phyloP scores from a whole-genome alignment of 371 early-diverging fungal genomes.

The Sporodiniella umbellata region DNA sequence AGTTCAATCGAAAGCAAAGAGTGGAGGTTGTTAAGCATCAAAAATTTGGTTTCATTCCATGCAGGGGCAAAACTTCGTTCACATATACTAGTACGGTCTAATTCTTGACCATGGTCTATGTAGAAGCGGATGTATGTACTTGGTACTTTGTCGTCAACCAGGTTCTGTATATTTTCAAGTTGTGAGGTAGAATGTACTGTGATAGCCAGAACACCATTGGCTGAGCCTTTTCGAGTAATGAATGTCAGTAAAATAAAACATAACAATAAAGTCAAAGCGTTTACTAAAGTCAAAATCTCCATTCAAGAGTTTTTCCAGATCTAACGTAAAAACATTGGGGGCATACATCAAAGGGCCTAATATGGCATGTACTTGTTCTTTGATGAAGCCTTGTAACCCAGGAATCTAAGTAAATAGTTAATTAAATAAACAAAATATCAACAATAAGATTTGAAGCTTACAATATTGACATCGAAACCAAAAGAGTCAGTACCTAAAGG shows the following conservation, averaged over 20 bases:
- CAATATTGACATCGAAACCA: slow-evolving; percentile 79
- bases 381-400: slow-evolving; percentile 77
- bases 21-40: slow-evolving; percentile 56
- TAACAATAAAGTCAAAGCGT: not conserved
- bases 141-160: slow-evolving; percentile 61
- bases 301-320: slow-evolving; percentile 78
- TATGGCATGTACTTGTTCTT: slow-evolving; percentile 72
- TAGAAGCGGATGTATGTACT: slow-evolving; percentile 82
- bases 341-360: slow-evolving; percentile 81
- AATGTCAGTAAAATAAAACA: not conserved
- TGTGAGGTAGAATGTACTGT: slow-evolving; percentile 73
- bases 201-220: slow-evolving; percentile 84
- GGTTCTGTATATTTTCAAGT: slow-evolving; percentile 68
- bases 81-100: slow-evolving; percentile 59
- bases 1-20: slow-evolving; percentile 48
- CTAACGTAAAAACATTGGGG: slow-evolving; percentile 81
- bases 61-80: slow-evolving; percentile 58
- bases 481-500: slow-evolving; percentile 89
- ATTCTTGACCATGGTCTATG: slow-evolving; percentile 72
- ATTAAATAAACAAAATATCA: not conserved
- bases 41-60: slow-evolving; percentile 59
- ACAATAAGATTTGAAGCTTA: slow-evolving; percentile 17
- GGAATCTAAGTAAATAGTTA: slow-evolving; percentile 53
- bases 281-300: slow-evolving; percentile 55
- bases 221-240: slow-evolving; percentile 41